Conservation (phyloP, 768 basidiomycete species). For the Brasilioporus rufonigricans region DNA sequence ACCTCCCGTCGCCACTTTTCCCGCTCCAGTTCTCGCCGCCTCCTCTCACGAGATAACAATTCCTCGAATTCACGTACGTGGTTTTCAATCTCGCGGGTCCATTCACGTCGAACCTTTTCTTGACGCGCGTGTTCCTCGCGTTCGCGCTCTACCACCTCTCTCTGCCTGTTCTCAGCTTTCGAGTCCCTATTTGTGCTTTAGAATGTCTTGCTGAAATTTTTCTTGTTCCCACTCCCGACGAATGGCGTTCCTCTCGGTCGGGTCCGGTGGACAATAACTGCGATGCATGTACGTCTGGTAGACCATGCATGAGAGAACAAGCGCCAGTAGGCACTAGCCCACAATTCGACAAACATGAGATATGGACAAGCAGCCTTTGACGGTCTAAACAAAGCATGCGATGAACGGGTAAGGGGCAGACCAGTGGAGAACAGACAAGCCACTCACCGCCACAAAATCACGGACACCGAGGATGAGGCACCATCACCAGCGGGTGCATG, state of each 20-base stretch:
- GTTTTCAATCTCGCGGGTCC: conserved; percentile 2
- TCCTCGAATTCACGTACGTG: no score
- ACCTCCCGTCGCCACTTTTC: conserved; percentile 16
- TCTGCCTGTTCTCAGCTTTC: not conserved
- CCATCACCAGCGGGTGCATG: no score
- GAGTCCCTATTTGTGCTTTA: conserved; percentile 1
- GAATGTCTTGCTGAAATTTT: not conserved
- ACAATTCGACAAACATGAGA: not conserved
- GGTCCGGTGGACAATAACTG: conserved; percentile 4
- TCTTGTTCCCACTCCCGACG: conserved; percentile 11
- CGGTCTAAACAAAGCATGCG: not conserved
- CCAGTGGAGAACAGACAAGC: not conserved
- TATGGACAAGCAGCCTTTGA: not conserved
- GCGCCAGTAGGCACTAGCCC: not conserved
- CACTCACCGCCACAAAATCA: not conserved
- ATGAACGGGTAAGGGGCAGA: not conserved
- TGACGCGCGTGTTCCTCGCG: no score
- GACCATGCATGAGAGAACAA: not conserved
- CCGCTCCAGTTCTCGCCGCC: no score
- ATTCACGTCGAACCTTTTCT: not conserved
- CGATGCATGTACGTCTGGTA: not conserved
- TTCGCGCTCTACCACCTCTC: not conserved
- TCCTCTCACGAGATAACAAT: no score
- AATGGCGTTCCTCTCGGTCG: not conserved
- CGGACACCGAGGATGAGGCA: not conserved